Base-by-base conservation (phyloP, 352 stramenopile genomes). In the Globisporangium mamillatum region DNA sequence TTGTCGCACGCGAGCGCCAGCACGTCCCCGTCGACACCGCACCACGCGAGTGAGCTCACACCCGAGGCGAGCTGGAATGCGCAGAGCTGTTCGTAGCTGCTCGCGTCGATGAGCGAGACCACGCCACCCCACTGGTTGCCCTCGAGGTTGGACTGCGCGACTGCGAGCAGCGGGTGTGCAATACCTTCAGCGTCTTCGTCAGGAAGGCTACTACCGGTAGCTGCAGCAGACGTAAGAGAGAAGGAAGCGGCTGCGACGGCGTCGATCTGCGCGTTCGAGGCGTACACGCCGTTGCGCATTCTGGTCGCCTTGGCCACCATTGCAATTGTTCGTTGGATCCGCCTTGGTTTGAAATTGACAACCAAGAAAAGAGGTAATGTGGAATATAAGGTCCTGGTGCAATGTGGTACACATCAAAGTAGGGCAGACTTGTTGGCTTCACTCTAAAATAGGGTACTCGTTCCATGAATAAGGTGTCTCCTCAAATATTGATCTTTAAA, bases 71-170 rank as follows among this genome's bases (percentile, higher is more conserved):
- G 53, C 52, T 82, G 73, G 38, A 86, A 66, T 4, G 65, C 75
- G 36, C 81, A 83, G 38, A 90, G 63, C 12, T 74, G 79, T 44
- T 86, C 75, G 63, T 71, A 73, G 14, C 74, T 79, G 9, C 44
- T 25, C 46, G 67, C 76, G 25, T 89, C 80, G 24, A 91, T 64
- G 25, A 95, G 63, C 52, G 73, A 74, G 53, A 92, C 75, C 56
- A 81, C 73, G 56, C 87, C 86, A 61, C 72, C 76, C 87, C 87
- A 95, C 29, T 85, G 69, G 70, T 93, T 95, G 22, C 87, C 86
- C 61, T 93, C 87, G 8, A 95, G 81, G 52, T 72, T 73, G 58
- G 87, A 93, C 57, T 83, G 75, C n/a, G 85, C 82, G 24, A 90
- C 78, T 0, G 84, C 84, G 20, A 95, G 64, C 12, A 92, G 62